A percentile compares a stretch with the other conserved stretches of the same genome.
Evolutionary conservation across 495 filamentous ascomycete species (phyloP).

Genomic region (Aspergillus affinis): DNA sequence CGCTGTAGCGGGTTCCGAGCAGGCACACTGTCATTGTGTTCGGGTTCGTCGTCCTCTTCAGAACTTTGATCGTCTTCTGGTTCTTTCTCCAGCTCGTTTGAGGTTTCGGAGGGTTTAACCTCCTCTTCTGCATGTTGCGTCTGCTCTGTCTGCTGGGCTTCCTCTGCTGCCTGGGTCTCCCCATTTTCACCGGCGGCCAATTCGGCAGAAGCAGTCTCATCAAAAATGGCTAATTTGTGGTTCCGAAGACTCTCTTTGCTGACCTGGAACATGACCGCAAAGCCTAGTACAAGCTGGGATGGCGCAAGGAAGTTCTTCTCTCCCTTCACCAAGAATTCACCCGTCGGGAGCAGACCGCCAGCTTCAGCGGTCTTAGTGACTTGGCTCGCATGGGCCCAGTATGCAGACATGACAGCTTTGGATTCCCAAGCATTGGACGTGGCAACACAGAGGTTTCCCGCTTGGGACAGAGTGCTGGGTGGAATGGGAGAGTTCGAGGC

Average conservation of each 20-base stretch:
- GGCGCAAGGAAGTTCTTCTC: slow-evolving; percentile 90
- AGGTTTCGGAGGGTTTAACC: slow-evolving; percentile 1
- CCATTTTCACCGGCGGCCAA: slow-evolving; percentile 8
- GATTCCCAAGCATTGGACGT: slow-evolving; percentile 92
- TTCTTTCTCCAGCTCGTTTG: slow-evolving; percentile 12
- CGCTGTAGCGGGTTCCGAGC: slow-evolving; percentile 33
- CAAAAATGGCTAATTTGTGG: slow-evolving; percentile 61
- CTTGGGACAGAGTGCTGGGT: slow-evolving; percentile 87
- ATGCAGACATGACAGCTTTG: slow-evolving; percentile 91
- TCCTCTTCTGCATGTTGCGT: background rate
- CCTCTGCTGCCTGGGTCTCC: slow-evolving; percentile 4
- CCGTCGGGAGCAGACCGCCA: slow-evolving; percentile 77
- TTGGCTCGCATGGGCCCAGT: slow-evolving; percentile 87
- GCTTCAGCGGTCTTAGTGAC: slow-evolving; percentile 76
- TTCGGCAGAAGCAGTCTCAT: slow-evolving; percentile 28
- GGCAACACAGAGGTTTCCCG: slow-evolving; percentile 77
- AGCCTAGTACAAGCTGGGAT: slow-evolving; percentile 81
- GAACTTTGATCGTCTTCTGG: slow-evolving; percentile 20
- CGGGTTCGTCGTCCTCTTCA: slow-evolving; percentile 33
- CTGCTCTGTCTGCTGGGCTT: background rate
- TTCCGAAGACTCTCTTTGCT: slow-evolving; percentile 83
- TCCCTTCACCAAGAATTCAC: slow-evolving; percentile 76
- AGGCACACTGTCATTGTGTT: slow-evolving; percentile 23
- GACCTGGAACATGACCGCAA: slow-evolving; percentile 82
- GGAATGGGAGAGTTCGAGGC: slow-evolving; percentile 81